These are phyloP conservation scores for Theobroma grandiflorum DNA, from an alignment of 441 rosid genomes.

Conservation along the genomic window DNA sequence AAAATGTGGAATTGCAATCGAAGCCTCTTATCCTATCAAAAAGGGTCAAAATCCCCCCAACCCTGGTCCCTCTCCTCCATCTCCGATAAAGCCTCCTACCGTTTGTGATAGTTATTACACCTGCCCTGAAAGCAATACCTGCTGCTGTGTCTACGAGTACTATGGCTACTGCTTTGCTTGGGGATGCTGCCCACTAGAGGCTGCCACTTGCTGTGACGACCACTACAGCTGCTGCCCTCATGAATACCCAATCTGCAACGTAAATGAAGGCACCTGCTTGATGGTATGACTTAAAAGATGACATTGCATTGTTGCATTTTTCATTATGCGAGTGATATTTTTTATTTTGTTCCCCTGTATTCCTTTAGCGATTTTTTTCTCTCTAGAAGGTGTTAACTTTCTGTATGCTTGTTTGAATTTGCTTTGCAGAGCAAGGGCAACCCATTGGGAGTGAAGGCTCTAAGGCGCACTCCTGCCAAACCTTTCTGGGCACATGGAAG, in stretches of 20 bases:
- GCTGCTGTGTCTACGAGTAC: constrained; percentile 78
- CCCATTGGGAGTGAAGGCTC: constrained; percentile 77
- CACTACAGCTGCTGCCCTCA: constrained; percentile 87
- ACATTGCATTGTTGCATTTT: neutral
- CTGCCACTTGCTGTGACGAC: constrained; percentile 91
- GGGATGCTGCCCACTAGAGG: constrained; percentile 96
- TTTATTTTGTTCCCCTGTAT: neutral
- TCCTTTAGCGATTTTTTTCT: neutral
- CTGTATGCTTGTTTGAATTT: constrained; percentile 22
- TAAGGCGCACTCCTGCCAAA: constrained; percentile 69
- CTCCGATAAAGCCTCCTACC: constrained; percentile 76
- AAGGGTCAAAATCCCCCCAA: constrained; percentile 83
- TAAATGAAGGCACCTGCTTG: constrained; percentile 67
- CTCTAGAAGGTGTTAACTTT: neutral
- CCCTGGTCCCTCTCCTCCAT: constrained; percentile 96
- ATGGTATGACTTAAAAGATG: constrained; percentile 48
- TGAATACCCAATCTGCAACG: constrained; percentile 79
- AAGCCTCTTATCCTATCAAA: constrained; percentile 86
- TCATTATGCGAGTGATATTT: neutral
- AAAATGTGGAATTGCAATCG: constrained; percentile 88
- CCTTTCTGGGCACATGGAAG: constrained; percentile 65
- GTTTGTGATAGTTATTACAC: constrained; percentile 68
- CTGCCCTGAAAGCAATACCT: constrained; percentile 80
- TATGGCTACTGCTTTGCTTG: constrained; percentile 74
- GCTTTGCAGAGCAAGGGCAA: constrained; percentile 79